Base-by-base conservation (phyloP, 2,329 filamentous ascomycete species). In the Aspergillus proliferans region DNA sequence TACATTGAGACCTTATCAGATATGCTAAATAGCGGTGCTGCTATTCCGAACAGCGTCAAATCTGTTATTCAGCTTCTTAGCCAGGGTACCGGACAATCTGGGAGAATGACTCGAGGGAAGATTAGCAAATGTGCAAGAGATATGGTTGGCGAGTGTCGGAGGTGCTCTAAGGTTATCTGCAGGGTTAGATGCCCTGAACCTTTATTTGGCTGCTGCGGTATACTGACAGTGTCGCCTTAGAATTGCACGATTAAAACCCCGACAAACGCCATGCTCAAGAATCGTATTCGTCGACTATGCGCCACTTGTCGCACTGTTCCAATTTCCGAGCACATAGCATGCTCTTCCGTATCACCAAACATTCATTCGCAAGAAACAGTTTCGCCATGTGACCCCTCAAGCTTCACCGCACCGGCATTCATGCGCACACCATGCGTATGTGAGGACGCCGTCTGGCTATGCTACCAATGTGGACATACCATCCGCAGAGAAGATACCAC, bases 221-320 rank as follows among this genome's bases (percentile, higher is more conserved):
- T 26, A 24, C 14, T 43, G 41, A n/a, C n/a, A 30, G 47, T 8
- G 40, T 53, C 39, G 51, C 34, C 44, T 6, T 66, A 95, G 89
- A 97, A 97, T 59, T 97, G 92, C 69, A 85, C 85, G 5, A 86
- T 88, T 61, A 95, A 96, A 69, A 83, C 87, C 0, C 89, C 88
- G 0, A 81, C 85, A 2, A 76, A 78, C 1, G 74, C 78, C 28
- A 77, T 82, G 19, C 76, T 95, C 34, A 83, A 82, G 39, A 81
- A 85, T 52, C 84, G 92, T 36, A 86, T 94, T 65, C 86, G 92
- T 45, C 82, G 92, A 19, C 79, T 96, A 3, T 96, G 92, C 66
- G 77, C 77, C 6, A 78, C 82, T 8, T 96, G 92, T 65, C 79
- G 82, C 26, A 84, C 83, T 52, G 84, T 84, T 1, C 87, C 90